Evolutionary conservation across 192 early-diverging fungal genomes (phyloP), one percentile per base, ranked within the genome.

Genomic region (Coemansia sp.): DNA sequence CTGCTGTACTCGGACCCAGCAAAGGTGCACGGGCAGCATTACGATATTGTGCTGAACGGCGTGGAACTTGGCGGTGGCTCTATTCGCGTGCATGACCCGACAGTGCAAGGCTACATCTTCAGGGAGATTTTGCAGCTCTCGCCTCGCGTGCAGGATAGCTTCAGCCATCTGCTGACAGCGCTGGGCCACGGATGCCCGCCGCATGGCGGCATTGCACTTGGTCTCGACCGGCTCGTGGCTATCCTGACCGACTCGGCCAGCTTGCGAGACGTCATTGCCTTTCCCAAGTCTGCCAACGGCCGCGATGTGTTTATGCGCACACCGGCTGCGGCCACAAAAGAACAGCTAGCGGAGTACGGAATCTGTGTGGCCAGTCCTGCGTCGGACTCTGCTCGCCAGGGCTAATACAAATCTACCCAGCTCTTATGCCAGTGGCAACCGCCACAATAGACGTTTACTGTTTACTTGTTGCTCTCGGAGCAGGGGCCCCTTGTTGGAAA

Each of bases 1-100:
- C 63, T 92, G 22, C 64, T 97, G 6, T 70, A 70, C 24, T 84
- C 68, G 3, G 68, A 89, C 38, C 93, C 93, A 10, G 85, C 79
- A 67, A 86, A 87, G 69, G 79, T 77, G 0, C 79, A 85, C 2
- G 95, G 91, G 12, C 92, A 93, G 75, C 94, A 94, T 76, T 95
- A 95, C 65, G 95, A 97, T 70, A 71, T 97, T 49, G 92, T 97
- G 0, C 77, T 97, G 41, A 95, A 97, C 67, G 95, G 95, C 10
- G 86, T 92, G 43, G 95, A 97, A 65, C 90, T 97, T 71, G 95
- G 92, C 14, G 95, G 95, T 6, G 95, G 95, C 9, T 94, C 93
- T 1, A 92, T 97, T 54, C 89, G 95, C 64, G 88, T 94, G 5
- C 94, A 97, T 76, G 87, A 90, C 20, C 88, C 92, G 0, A 76